Base-by-base conservation (phyloP, 1,284 basidiomycete genomes). In the Heterobasidion occidentale region DNA sequence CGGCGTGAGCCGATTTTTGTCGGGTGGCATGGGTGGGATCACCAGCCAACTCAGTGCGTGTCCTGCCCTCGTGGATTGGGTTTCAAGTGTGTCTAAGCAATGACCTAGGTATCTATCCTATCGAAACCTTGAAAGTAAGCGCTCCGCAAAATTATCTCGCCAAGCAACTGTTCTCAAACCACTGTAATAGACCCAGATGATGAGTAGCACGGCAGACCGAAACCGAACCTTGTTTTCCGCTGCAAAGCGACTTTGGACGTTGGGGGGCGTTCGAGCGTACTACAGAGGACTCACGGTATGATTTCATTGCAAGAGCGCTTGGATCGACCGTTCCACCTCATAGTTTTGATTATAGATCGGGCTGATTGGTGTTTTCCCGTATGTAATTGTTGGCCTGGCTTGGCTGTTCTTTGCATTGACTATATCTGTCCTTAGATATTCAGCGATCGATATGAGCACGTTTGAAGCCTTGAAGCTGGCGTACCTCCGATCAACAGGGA, bases 1-100 rank as follows among this genome's bases (percentile, higher is more conserved):
- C 61, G 94, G 94, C 4, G 79, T 83, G 35, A 95, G 92, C 68
- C 84, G 97, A 14, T 99, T 99, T 75, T 70, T 99, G 54, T 91
- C 94, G 14, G 97, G 97, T 54, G 97, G 97, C 1, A 81, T 99
- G 46, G 97, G 96, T 52, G 97, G 97, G 50, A 89, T 99, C 64
- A 86, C 84, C 50, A 95, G 92, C 68, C 97, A 99, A 77, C 80
- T 99, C 44, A 85, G 90, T 90, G 63, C 69, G 85, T 73, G 38
- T 34, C 36, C 45, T 34, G 54, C 58, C 52, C 46, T 57, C 27
- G 27, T 27, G 27, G 1, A 56, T 19, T 35, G 56, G 53, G 52
- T 46, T 59, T 35, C 49, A 55, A 3, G 46, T 27, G 35, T 58
- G n/a, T 20, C 54, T 68, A 53, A 64, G 34, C 44, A 46, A 33